Evolutionary conservation across 106 monocot genomes (phyloP).

Genomic region (Dendrobium officinale): DNA sequence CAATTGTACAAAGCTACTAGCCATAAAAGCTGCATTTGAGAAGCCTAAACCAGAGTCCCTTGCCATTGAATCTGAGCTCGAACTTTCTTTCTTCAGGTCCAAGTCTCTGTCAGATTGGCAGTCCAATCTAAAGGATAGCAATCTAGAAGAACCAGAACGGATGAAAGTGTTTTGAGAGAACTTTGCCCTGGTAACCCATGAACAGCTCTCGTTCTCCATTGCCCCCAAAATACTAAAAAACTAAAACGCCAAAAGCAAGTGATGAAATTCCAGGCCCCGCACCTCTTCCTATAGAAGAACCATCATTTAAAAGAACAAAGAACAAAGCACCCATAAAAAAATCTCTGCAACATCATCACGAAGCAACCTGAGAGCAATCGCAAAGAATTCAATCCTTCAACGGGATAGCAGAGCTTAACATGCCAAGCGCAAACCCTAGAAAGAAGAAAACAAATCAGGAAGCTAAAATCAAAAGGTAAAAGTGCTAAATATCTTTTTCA

Average conservation of each 20-base stretch:
- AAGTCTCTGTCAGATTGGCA: not conserved
- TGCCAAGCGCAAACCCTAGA: too few species aligned
- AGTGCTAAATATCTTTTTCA: not conserved
- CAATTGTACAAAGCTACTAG: not conserved
- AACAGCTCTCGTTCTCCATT: slow-evolving; percentile 40
- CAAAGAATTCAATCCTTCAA: not conserved
- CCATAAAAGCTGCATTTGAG: not conserved
- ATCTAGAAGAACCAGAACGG: slow-evolving; percentile 16
- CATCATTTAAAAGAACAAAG: not conserved
- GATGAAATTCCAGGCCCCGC: not conserved
- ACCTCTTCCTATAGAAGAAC: not conserved
- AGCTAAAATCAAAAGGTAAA: not conserved
- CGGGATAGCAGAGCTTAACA: not conserved
- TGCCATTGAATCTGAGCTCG: slow-evolving; percentile 6
- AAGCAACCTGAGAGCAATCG: not conserved
- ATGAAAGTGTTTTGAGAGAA: slow-evolving; percentile 25
- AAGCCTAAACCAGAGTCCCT: not conserved
- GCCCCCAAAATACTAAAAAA: not conserved
- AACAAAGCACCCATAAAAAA: not conserved
- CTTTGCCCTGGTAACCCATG: slow-evolving; percentile 41
- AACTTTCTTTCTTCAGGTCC: not conserved
- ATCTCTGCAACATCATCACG: not conserved
- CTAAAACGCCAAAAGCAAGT: not conserved
- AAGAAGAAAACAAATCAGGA: not conserved
- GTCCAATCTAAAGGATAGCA: slow-evolving; percentile 5